Evolutionary conservation across 2,329 filamentous ascomycete genomes (phyloP).

Genomic region (Aspergillus aculeatinus): DNA sequence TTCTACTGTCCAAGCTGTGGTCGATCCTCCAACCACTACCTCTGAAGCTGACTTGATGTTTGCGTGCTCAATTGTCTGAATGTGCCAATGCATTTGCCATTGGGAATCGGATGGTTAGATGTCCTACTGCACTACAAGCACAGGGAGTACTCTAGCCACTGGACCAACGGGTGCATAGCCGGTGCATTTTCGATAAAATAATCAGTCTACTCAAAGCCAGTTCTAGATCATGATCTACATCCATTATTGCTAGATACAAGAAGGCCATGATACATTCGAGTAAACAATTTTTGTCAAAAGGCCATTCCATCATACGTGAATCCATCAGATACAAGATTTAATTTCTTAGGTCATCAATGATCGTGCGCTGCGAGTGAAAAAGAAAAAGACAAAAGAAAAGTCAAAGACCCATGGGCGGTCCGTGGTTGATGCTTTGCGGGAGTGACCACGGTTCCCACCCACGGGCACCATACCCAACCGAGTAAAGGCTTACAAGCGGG

Average conservation of each 20-base stretch:
- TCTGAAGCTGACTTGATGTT: too few relatives aligned
- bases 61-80: too few relatives aligned
- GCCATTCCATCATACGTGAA: constrained; percentile 19
- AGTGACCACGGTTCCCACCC: not conserved
- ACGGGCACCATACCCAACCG: constrained; percentile 14
- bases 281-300: constrained; percentile 14
- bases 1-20: too few relatives aligned
- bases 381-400: constrained; percentile 7
- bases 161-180: too few relatives aligned
- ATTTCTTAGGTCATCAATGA: constrained; percentile 21
- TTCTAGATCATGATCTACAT: constrained; percentile 13
- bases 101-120: too few relatives aligned
- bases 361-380: constrained; percentile 14
- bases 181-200: too few relatives aligned
- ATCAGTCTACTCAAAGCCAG: not conserved
- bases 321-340: constrained; percentile 19
- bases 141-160: too few relatives aligned
- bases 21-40: too few relatives aligned
- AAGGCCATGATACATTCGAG: constrained; percentile 18
- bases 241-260: constrained; percentile 24
- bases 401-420: not conserved
- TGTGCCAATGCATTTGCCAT: too few relatives aligned
- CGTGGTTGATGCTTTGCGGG: constrained; percentile 4
- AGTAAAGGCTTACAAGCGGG: constrained; percentile 55
- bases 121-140: too few relatives aligned